A percentile compares a stretch with the other conserved stretches of the same genome.
Conservation (phyloP, 2,329 filamentous ascomycete genomes). For the Venturia pyrina region DNA sequence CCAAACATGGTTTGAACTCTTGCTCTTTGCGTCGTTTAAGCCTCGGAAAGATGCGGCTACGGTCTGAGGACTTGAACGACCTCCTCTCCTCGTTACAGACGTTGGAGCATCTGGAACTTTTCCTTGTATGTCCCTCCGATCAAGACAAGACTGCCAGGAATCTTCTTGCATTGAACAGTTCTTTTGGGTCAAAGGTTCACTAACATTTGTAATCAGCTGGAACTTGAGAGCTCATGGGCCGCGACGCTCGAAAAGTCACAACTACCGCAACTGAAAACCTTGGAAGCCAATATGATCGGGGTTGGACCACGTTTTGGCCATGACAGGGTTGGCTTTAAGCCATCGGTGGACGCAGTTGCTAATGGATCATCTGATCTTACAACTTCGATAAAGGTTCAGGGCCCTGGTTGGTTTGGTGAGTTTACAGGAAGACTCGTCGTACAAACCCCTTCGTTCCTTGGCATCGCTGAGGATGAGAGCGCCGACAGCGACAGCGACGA, state of each 20-base stretch:
- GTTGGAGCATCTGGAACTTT: conserved; percentile 1
- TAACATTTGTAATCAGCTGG: background rate
- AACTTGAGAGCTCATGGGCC: background rate
- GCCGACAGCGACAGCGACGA: background rate
- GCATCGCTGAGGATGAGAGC: background rate
- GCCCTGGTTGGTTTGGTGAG: background rate
- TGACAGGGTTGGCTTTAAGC: background rate
- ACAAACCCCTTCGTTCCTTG: background rate
- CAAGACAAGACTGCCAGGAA: too few relatives aligned
- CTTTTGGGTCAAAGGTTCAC: too few relatives aligned
- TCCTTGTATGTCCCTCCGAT: background rate
- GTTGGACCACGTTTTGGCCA: background rate
- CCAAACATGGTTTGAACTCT: background rate
- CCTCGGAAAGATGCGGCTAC: background rate
- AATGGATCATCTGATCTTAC: background rate
- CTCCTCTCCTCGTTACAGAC: background rate
- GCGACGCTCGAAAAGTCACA: background rate
- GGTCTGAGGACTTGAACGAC: background rate
- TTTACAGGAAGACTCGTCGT: background rate
- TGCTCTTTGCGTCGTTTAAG: background rate
- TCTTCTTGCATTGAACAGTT: too few relatives aligned
- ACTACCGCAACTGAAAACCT: background rate
- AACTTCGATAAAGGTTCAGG: background rate
- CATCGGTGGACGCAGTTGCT: background rate
- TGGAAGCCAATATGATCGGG: background rate